phyloP scores from a whole-genome alignment of 1,139 yeast genomes.

The Blastobotrys ciferrii region DNA sequence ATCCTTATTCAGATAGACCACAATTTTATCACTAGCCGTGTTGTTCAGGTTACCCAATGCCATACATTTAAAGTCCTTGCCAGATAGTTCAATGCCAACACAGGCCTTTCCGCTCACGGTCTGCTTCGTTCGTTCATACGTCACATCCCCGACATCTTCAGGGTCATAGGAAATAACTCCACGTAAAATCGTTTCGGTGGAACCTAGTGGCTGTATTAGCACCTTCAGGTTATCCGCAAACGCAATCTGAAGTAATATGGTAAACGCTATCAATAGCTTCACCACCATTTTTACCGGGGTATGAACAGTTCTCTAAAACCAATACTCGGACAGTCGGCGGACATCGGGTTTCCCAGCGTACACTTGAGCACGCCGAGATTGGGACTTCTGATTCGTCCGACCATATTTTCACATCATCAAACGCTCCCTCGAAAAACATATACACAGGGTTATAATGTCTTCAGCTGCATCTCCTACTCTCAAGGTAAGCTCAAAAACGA shows the following conservation, averaged over 20 bases:
- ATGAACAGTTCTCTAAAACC: too few relatives aligned
- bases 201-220: constrained; percentile 17
- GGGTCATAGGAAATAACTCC: constrained; percentile 15
- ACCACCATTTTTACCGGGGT: background rate
- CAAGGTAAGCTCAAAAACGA: constrained; percentile 25
- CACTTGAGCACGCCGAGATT: background rate
- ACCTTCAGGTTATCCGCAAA: constrained; percentile 15
- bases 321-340: background rate
- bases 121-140: background rate
- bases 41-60: constrained; percentile 16
- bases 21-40: constrained; percentile 15
- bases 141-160: background rate
- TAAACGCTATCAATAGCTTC: background rate
- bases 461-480: constrained; percentile 30
- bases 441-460: constrained; percentile 13
- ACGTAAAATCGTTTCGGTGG: constrained; percentile 8
- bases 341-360: background rate
- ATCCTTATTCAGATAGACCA: constrained; percentile 18
- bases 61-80: constrained; percentile 25
- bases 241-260: background rate
- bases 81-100: constrained; percentile 24
- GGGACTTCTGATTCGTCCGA: constrained; percentile 7
- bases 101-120: constrained; percentile 23
- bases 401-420: constrained; percentile 5
- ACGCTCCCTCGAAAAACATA: constrained; percentile 1